Base-by-base conservation (phyloP, 176 grass and related monocot species). In the Canna indica region DNA sequence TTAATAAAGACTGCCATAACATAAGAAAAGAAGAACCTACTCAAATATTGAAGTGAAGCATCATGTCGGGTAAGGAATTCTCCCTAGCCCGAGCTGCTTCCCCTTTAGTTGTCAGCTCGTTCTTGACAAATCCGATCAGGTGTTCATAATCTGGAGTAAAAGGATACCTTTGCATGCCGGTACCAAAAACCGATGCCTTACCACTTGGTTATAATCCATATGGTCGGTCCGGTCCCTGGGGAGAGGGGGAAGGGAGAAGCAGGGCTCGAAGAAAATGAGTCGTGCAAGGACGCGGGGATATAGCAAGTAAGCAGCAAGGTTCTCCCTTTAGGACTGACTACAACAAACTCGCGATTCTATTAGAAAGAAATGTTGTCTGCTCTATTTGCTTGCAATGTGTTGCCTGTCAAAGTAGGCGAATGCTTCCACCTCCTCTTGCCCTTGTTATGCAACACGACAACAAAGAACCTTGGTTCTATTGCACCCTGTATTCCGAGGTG, bases 241-340 rank as follows among this genome's bases (percentile, higher is more conserved):
- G 48, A 53, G 48, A 22, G 14, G 48, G 48, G 18, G 18, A 22
- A 22, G 48, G 24, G 53, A 58, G 53, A 58, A 58, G 53, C 14
- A 48, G 47, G 47, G 47, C 47, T 16, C 13, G 53, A 58, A 58
- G 53, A 58, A 58, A 58, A 58, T 4, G 47, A 50, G 47, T 10
- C 47, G 47, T 62, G 58, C 58, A 63, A 63, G 59, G 59, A 63
- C 30, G 59, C 32, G 30, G 63, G 63, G 63, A 66, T 64, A 64
- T 64, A 33, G 28, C 27, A 33, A 31, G 60, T 39, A 63, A 33
- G 63, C 13, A 20, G 14, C 32, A 7, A 14, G 4, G 59, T 66
- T 38, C 32, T 38, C 63, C 63, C 30, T 66, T 15, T 20, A 5
- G 30, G 63, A 66, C 14, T 10, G 33, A 66, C 63, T 66, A 36